These are phyloP conservation scores for Zygoascus meyerae DNA, from an alignment of 1,139 yeast genomes.

Conservation along the genomic window DNA sequence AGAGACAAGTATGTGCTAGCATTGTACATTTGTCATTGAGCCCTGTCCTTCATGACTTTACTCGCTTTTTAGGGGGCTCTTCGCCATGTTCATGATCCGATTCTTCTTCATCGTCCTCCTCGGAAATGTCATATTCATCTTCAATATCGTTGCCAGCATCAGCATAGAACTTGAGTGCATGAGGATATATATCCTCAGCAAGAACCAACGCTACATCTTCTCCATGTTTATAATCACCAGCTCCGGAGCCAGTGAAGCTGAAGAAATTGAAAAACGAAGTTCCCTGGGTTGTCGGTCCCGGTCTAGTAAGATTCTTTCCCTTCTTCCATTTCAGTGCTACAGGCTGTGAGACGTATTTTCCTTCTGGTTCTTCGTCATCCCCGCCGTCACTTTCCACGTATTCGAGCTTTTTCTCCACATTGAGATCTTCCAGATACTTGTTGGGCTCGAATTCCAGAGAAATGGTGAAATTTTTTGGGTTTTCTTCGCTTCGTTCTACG, in stretches of 20 bases:
- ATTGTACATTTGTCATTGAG: background rate
- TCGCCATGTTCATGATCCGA: slow-evolving; percentile 23
- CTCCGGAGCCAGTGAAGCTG: slow-evolving; percentile 30
- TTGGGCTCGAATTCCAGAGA: slow-evolving; percentile 33
- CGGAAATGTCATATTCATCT: slow-evolving; percentile 26
- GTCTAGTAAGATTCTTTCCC: slow-evolving; percentile 30
- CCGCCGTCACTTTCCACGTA: slow-evolving; percentile 17
- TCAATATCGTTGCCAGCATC: slow-evolving; percentile 23
- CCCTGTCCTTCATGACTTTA: background rate
- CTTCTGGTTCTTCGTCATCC: slow-evolving; percentile 21
- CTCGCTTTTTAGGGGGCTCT: slow-evolving; percentile 17
- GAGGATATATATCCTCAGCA: slow-evolving; percentile 37
- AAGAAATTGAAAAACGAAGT: slow-evolving; percentile 38
- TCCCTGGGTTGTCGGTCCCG: slow-evolving; percentile 17
- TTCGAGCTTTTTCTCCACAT: slow-evolving; percentile 26
- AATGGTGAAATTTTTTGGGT: slow-evolving; percentile 29
- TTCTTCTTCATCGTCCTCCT: slow-evolving; percentile 27
- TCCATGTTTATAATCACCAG: slow-evolving; percentile 32
- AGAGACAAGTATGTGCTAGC: no score
- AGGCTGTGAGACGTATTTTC: slow-evolving; percentile 27
- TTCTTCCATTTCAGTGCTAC: slow-evolving; percentile 35
- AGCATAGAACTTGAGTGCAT: slow-evolving; percentile 34
- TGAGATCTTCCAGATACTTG: slow-evolving; percentile 26
- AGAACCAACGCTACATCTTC: slow-evolving; percentile 34
- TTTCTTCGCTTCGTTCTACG: slow-evolving; percentile 26